A percentile compares a stretch with the other conserved stretches of the same genome.
Evolutionary conservation across 192 early-diverging fungal genomes (phyloP).

Genomic region (Kickxella alabastrina): DNA sequence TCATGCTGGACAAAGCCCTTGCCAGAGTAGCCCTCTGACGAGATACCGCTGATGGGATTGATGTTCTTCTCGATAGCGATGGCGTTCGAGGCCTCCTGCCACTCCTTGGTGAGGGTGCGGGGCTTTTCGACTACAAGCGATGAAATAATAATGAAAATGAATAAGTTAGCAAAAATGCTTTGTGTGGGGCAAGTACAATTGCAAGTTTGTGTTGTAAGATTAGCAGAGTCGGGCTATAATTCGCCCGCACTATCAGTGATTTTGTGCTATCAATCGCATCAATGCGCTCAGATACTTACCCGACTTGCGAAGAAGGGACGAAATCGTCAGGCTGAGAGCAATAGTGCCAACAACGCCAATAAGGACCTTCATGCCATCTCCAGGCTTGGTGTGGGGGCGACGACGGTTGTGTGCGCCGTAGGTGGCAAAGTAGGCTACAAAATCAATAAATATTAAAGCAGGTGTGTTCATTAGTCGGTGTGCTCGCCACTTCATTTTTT

Average conservation of each 20-base stretch:
- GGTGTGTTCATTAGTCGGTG: too few species aligned
- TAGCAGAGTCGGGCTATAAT: too few species aligned
- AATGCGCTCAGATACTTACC: conserved; percentile 22
- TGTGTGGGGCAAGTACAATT: too few species aligned
- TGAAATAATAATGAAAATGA: conserved; percentile 2
- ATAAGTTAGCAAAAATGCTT: not conserved
- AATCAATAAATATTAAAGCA: too few species aligned
- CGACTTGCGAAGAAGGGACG: conserved; percentile 55
- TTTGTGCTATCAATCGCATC: not conserved
- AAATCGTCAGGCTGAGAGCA: conserved; percentile 53
- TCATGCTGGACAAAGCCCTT: conserved; percentile 60
- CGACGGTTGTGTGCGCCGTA: conserved; percentile 93
- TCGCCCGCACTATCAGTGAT: too few species aligned
- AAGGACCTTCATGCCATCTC: conserved; percentile 66
- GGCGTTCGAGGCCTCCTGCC: conserved; percentile 80
- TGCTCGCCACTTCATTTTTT: too few species aligned
- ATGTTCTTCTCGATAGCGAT: conserved; percentile 63
- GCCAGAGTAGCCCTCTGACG: conserved; percentile 76
- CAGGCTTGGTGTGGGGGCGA: conserved; percentile 65
- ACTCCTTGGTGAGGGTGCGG: conserved; percentile 71
- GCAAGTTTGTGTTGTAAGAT: too few species aligned
- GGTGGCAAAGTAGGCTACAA: conserved; percentile 84
- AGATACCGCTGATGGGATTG: conserved; percentile 75
- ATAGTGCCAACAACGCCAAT: conserved; percentile 60
- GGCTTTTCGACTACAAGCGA: conserved; percentile 59